Evolutionary conservation across 805 yeast genomes (phyloP).

Genomic region (Debaryomyces maramus): DNA sequence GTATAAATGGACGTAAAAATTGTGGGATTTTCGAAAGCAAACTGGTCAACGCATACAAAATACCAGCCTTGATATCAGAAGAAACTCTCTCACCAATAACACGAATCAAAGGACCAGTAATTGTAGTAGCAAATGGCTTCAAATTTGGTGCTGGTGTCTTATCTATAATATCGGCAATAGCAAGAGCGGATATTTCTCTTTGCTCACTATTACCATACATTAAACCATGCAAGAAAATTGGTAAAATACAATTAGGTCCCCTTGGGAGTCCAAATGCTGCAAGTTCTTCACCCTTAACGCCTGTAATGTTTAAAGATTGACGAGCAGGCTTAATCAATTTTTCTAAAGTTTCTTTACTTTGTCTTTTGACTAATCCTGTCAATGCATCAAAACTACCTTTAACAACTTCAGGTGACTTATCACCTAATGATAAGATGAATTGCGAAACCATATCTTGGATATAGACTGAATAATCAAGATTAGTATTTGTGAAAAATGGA

Average conservation of each 20-base stretch:
- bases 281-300: conserved; percentile 61
- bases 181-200: conserved; percentile 83
- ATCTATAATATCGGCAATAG: conserved; percentile 81
- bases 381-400: conserved; percentile 65
- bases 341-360: conserved; percentile 76
- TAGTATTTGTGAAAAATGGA: conserved; percentile 63
- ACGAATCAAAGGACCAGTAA: conserved; percentile 97
- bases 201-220: conserved; percentile 88
- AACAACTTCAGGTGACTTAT: conserved; percentile 61
- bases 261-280: conserved; percentile 74
- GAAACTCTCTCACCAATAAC: conserved; percentile 95
- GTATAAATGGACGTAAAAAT: conserved; percentile 90
- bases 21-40: conserved; percentile 83
- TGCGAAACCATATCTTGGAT: conserved; percentile 72
- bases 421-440: conserved; percentile 72
- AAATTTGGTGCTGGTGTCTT: conserved; percentile 81
- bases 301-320: conserved; percentile 67
- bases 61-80: conserved; percentile 92
- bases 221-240: conserved; percentile 90
- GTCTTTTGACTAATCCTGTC: conserved; percentile 62
- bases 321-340: conserved; percentile 77
- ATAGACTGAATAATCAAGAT: conserved; percentile 69
- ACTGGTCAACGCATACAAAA: conserved; percentile 76
- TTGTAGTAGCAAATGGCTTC: conserved; percentile 85
- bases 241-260: conserved; percentile 86